Evolutionary conservation across 768 basidiomycete genomes (phyloP).

Genomic region (Paxillus involutus): DNA sequence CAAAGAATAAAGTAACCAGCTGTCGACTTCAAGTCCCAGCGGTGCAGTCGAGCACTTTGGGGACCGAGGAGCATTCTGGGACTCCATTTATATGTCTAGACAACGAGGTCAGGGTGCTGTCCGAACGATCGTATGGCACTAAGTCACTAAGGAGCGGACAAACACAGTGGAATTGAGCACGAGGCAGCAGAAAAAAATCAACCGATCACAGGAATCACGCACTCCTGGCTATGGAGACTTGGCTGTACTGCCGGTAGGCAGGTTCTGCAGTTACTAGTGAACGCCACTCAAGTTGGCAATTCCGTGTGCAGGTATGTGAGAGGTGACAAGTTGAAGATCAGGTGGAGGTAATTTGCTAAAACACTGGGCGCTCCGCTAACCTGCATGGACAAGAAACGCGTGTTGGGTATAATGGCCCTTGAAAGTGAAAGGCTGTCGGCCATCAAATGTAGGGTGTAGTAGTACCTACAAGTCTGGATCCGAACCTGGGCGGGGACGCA

Average conservation of each 20-base stretch:
- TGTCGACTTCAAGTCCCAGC: constrained; percentile 16
- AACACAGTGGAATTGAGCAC: constrained; percentile 33
- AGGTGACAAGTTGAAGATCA: constrained; percentile 1
- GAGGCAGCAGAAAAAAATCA: constrained; percentile 28
- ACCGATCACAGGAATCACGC: constrained; percentile 20
- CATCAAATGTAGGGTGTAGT: constrained; percentile 14
- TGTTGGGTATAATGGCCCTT: background rate
- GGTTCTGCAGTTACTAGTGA: background rate
- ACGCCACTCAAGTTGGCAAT: constrained; percentile 1
- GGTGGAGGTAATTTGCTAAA: background rate
- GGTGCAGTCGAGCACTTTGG: constrained; percentile 23
- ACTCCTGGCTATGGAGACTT: constrained; percentile 6
- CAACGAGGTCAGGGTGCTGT: constrained; percentile 43
- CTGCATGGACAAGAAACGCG: background rate
- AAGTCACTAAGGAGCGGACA: constrained; percentile 22
- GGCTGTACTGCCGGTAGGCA: background rate
- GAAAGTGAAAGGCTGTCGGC: constrained; percentile 4
- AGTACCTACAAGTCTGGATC: constrained; percentile 11
- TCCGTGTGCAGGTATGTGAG: constrained; percentile 17
- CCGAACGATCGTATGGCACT: constrained; percentile 20
- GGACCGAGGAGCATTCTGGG: constrained; percentile 17
- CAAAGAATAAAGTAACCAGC: constrained; percentile 18
- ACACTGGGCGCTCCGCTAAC: background rate
- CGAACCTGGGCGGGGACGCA: constrained; percentile 13
- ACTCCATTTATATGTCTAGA: constrained; percentile 28